Base-by-base conservation (phyloP, 23 red algal species). In the Agarophyton chilense region DNA sequence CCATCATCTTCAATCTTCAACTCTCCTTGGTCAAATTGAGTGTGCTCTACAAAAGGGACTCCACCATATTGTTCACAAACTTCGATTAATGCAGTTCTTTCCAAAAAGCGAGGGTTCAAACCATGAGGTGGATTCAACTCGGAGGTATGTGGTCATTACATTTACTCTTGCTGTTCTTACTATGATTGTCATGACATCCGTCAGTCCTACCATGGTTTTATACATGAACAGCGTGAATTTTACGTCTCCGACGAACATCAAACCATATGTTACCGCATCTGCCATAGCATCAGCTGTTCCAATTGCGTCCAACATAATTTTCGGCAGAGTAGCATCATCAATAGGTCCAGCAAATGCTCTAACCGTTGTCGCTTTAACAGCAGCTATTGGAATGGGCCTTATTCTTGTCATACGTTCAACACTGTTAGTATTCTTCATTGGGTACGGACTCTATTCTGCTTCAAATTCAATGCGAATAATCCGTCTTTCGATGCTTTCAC, bases 121-220 rank as follows among this genome's bases (percentile, higher is more conserved):
- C 21, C 38, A 43, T 49, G 33, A 74, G 11, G 68, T 74, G 29
- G 40, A 43, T 49, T 47, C 68, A 74, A 28, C 68, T 45, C 68
- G 41, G 18, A 28, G 18, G 10, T 60, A 85, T 40, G 90, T 93
- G 9, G 19, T 17, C 61, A 41, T 46, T 22, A 65, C 78, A 21
- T 85, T 83, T 55, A 22, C 31, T 65, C 49, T 93, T 50, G 90
- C 90, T 21, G 51, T 93, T 54, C 76, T 93, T 3, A 80, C 83
- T 13, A 93, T 93, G 90, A 18, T 83, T 28, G 40, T 38, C 18
- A 84, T 85, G 90, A 93, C 90, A 35, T 34, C 90, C 31, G 73
- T 93, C 1, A 70, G 53, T 51, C 90, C 90, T 5, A 85, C 62
- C 8, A 3, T 93, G 24, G 62, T 93, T 1, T 68, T 93, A 17